Percentiles rank a stretch among this genome's conserved stretches.
Conservation (phyloP, 164 flowering plant genomes). For the Liquidambar formosana region DNA sequence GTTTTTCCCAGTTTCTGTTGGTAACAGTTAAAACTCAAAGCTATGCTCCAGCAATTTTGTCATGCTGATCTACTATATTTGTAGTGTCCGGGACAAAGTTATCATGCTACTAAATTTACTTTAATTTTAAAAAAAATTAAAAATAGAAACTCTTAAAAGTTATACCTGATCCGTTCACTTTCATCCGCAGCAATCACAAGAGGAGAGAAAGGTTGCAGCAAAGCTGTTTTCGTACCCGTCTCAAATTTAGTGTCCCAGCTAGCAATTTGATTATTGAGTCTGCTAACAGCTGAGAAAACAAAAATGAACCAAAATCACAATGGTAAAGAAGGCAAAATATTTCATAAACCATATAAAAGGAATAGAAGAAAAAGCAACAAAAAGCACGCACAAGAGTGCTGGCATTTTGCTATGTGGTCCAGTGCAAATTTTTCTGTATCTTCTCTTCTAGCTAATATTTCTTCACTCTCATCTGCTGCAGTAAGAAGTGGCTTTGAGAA, state of each 20-base stretch:
- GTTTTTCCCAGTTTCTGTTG: background rate
- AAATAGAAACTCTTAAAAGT: background rate
- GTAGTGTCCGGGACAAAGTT: background rate
- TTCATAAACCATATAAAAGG: background rate
- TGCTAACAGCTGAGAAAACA: conserved; percentile 61
- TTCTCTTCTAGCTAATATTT: conserved; percentile 66
- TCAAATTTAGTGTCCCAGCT: conserved; percentile 91
- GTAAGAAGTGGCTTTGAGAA: conserved; percentile 91
- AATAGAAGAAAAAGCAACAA: background rate
- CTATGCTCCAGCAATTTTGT: background rate
- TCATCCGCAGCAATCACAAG: conserved; percentile 94
- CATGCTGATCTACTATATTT: background rate
- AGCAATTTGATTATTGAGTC: conserved; percentile 71
- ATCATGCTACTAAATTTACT: too few relatives aligned
- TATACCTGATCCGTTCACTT: conserved; percentile 83
- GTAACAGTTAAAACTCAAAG: background rate
- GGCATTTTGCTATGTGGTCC: conserved; percentile 86
- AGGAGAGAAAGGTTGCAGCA: conserved; percentile 88
- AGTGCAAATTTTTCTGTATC: conserved; percentile 73
- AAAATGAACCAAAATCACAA: conserved; percentile 10
- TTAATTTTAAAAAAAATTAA: background rate
- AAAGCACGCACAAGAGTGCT: conserved; percentile 66
- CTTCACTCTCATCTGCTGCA: conserved; percentile 79
- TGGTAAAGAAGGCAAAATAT: background rate
- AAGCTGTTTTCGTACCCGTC: conserved; percentile 63